Evolutionary conservation across 1,284 basidiomycete genomes (phyloP).

Genomic region (Ustilago curta): DNA sequence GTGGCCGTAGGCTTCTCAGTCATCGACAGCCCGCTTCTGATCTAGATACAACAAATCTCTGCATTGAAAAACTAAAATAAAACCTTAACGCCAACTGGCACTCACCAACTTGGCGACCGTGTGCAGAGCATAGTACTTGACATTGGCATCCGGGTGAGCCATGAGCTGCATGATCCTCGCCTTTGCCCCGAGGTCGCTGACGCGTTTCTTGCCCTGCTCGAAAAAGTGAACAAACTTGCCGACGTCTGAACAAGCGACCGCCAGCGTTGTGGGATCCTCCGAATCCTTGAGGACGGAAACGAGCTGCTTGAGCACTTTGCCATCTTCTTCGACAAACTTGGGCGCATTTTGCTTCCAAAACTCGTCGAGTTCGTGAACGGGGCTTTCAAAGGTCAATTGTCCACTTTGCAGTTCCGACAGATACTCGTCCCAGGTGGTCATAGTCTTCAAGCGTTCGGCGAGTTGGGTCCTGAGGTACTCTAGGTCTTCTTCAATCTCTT

Average conservation of each 20-base stretch:
- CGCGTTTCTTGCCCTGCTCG: constrained; percentile 70
- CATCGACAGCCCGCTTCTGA: constrained; percentile 82
- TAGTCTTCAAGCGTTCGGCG: constrained; percentile 81
- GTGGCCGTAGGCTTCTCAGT: constrained; percentile 92
- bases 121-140: constrained; percentile 85
- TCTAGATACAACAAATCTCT: constrained; percentile 66
- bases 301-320: constrained; percentile 90
- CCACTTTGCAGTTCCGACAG: constrained; percentile 89
- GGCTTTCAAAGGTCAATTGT: constrained; percentile 87
- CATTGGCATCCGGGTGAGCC: constrained; percentile 86
- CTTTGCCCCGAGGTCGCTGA: constrained; percentile 88
- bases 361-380: constrained; percentile 92
- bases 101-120: constrained; percentile 61
- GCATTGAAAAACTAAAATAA: constrained; percentile 3
- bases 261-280: constrained; percentile 56
- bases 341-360: constrained; percentile 97
- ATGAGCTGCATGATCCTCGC: constrained; percentile 93
- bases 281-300: constrained; percentile 72
- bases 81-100: constrained; percentile 61
- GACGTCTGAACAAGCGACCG: constrained; percentile 64
- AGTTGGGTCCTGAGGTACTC: constrained; percentile 86
- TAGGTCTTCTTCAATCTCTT: constrained; percentile 87
- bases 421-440: constrained; percentile 97
- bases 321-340: constrained; percentile 88
- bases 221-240: constrained; percentile 63